Evolutionary conservation across 169 alveolate genomes (phyloP).

Genomic region (Fabrea salina): DNA sequence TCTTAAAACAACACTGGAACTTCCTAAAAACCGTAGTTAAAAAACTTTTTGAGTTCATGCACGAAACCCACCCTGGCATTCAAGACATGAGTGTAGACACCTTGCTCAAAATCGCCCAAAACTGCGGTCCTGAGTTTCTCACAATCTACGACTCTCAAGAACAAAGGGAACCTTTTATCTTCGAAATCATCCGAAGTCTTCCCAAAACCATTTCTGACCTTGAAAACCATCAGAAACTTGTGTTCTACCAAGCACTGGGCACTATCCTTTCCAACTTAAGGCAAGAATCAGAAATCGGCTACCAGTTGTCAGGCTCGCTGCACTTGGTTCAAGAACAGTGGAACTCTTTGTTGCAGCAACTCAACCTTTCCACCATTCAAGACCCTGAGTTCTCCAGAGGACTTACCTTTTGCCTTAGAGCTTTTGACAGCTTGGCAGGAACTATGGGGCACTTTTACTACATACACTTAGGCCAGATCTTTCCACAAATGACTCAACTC

Average conservation of each 20-base stretch:
- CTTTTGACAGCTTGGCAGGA: slow-evolving; percentile 60
- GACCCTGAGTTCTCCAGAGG: not conserved
- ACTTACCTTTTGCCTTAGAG: slow-evolving; percentile 11
- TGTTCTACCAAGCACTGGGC: slow-evolving; percentile 80
- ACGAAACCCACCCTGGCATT: slow-evolving; percentile 98
- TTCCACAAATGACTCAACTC: slow-evolving; percentile 60
- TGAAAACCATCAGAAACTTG: slow-evolving; percentile 64
- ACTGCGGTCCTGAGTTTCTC: slow-evolving; percentile 88
- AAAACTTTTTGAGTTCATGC: slow-evolving; percentile 99
- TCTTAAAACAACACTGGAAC: slow-evolving; percentile 95
- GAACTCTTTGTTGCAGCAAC: not conserved
- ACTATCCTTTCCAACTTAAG: slow-evolving; percentile 69
- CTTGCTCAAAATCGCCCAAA: slow-evolving; percentile 91
- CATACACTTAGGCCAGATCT: slow-evolving; percentile 51
- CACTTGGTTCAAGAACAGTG: slow-evolving; percentile 5
- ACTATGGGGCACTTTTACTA: slow-evolving; percentile 58
- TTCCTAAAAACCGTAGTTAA: slow-evolving; percentile 96
- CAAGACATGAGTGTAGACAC: slow-evolving; percentile 99
- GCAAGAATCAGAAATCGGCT: slow-evolving; percentile 40
- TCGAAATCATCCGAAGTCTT: slow-evolving; percentile 70
- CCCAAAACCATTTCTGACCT: slow-evolving; percentile 65
- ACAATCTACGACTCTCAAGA: slow-evolving; percentile 57
- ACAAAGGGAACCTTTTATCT: slow-evolving; percentile 75
- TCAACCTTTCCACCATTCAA: not conserved
- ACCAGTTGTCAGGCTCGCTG: slow-evolving; percentile 20